phyloP scores from a whole-genome alignment of 1,284 basidiomycete genomes.

The Laetiporus sulphureus region DNA sequence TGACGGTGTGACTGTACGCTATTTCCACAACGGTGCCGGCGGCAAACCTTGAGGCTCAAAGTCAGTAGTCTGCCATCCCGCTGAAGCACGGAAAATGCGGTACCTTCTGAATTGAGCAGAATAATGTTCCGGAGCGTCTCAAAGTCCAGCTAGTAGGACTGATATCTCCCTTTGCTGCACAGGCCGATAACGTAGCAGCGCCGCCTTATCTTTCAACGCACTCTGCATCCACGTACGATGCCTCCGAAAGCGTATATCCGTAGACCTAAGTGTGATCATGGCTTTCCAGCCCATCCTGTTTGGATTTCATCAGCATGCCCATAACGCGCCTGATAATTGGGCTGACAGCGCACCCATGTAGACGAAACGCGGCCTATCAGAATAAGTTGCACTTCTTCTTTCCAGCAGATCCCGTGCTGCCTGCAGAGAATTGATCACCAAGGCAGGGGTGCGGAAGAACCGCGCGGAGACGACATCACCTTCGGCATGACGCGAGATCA shows the following conservation, averaged over 20 bases:
- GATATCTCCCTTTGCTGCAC: neutral
- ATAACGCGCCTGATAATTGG: neutral
- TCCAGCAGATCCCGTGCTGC: slow-evolving; percentile 3
- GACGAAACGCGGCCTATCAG: slow-evolving; percentile 2
- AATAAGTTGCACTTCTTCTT: slow-evolving; percentile 4
- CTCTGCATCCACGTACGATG: neutral
- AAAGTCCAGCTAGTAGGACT: neutral
- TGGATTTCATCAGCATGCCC: neutral
- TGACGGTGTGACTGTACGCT: neutral
- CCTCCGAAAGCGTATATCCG: neutral
- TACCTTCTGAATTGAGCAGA: neutral
- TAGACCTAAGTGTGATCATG: neutral
- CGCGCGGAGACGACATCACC: slow-evolving; percentile 2
- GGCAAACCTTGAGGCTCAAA: neutral
- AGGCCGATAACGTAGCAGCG: neutral
- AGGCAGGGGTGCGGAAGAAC: slow-evolving; percentile 1
- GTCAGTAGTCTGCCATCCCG: neutral
- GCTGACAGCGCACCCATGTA: slow-evolving; percentile 1
- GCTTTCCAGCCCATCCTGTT: neutral
- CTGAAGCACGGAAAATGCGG: neutral
- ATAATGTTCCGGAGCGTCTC: neutral
- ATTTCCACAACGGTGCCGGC: neutral
- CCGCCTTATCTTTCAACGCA: neutral
- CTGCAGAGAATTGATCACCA: slow-evolving; percentile 1
- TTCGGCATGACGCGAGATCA: neutral